Evolutionary conservation across 75 land plant genomes (phyloP), one percentile per base, ranked within the genome.

Genomic region (Larix kaempferi): DNA sequence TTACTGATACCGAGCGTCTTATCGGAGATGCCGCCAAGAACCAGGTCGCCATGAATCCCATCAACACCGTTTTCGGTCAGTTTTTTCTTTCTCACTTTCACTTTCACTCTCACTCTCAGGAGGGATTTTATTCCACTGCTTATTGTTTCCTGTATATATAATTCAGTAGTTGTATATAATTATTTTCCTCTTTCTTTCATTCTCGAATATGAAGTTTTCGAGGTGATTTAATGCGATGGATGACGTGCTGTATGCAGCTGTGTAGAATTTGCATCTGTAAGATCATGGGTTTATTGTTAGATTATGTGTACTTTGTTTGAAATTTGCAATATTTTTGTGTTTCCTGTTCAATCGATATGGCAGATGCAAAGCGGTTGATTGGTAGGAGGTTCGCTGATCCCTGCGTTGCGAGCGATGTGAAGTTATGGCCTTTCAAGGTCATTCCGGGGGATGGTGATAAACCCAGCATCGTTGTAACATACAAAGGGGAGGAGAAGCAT

Each of bases 341-440:
- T 29, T 29, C 1, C 33, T 29, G 33, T 29, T 52, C 5, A n/a
- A n/a, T n/a, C n/a, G n/a, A n/a, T n/a, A n/a, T 76, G 77, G 76
- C 75, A 88, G 93, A 91, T 88, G 93, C 91, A 1, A 91, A 91
- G 85, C 80, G 93, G 10, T 74, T 91, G 83, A 91, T 91, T 78
- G 93, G 93, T 17, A 88, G 93, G 83, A 75, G 93, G 29, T 88
- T 81, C 79, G 64, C 74, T 19, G 90, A 88, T 59, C 25, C 86
- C 1, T 82, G 88, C 1, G 90, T 88, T 0, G 87, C 86, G 75
- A 82, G 86, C 26, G 93, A 91, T 80, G 86, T 84, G 3, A 91
- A 88, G 85, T 79, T 77, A 16, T 88, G 92, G 93, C 87, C 93
- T 0, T 91, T 91, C 76, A 91, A 88, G 90, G 88, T 91, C 6